Percentiles rank a stretch among this genome's conserved stretches.
These are phyloP conservation scores for Neckera pumila DNA, from an alignment of 225 moss, liverwort and hornwort genomes.

Conservation along the genomic window DNA sequence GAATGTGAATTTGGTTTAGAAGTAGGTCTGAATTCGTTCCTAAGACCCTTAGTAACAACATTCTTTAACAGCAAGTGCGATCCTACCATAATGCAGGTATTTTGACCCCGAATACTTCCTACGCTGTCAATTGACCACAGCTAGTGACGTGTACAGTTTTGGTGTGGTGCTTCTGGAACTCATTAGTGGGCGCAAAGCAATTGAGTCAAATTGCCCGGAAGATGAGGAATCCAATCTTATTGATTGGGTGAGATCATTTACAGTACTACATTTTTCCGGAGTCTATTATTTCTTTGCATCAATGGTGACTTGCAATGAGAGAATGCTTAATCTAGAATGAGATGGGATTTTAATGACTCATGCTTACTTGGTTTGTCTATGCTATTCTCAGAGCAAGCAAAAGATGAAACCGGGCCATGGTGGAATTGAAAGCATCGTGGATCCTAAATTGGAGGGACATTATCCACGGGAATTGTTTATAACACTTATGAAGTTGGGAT, in stretches of 20 bases:
- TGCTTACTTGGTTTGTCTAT: neutral
- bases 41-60: too few relatives aligned
- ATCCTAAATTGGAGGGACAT: constrained; percentile 13
- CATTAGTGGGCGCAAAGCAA: constrained; percentile 24
- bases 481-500: constrained; percentile 8
- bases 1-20: too few relatives aligned
- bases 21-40: too few relatives aligned
- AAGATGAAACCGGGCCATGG: constrained; percentile 4
- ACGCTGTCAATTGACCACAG: constrained; percentile 20
- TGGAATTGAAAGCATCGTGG: constrained; percentile 13
- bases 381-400: neutral
- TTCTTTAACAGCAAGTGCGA: too few relatives aligned
- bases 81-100: neutral
- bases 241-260: constrained; percentile 18
- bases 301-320: neutral
- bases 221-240: constrained; percentile 28
- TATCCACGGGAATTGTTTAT: constrained; percentile 8
- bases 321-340: neutral
- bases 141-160: constrained; percentile 29
- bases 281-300: neutral
- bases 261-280: neutral
- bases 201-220: neutral
- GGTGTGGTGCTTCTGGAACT: constrained; percentile 26
- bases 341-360: neutral
- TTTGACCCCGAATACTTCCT: constrained; percentile 27